phyloP scores from a whole-genome alignment of 768 basidiomycete genomes.

The Naganishia vaughanmartiniae region DNA sequence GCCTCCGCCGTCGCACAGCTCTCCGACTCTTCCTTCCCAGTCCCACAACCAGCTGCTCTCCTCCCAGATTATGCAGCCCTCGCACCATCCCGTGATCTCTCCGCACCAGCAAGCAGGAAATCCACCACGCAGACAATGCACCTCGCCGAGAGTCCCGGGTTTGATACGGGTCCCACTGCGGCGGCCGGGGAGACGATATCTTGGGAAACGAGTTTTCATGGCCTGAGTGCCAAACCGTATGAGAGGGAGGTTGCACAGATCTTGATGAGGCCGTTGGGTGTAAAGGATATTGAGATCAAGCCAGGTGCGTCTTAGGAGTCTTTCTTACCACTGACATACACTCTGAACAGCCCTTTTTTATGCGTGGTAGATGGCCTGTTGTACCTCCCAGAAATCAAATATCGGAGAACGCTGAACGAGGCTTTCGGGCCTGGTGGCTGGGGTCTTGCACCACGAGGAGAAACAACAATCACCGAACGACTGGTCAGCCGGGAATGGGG shows the following conservation, averaged over 20 bases:
- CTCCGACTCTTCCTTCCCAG: slow-evolving; percentile 19
- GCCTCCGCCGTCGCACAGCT: neutral
- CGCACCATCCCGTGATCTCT: slow-evolving; percentile 21
- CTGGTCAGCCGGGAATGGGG: slow-evolving; percentile 92
- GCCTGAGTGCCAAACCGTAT: slow-evolving; percentile 75
- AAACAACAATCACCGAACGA: slow-evolving; percentile 82
- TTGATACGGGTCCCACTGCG: neutral
- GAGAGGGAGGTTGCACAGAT: slow-evolving; percentile 68
- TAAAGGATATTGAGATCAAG: slow-evolving; percentile 84
- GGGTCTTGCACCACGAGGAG: slow-evolving; percentile 90
- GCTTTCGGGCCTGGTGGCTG: slow-evolving; percentile 96
- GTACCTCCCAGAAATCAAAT: slow-evolving; percentile 96
- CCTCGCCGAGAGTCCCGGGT: neutral
- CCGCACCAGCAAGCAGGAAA: neutral
- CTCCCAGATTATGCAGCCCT: slow-evolving; percentile 28
- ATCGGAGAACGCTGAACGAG: slow-evolving; percentile 81
- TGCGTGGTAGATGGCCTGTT: slow-evolving; percentile 72
- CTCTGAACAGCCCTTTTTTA: neutral
- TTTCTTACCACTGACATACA: neutral
- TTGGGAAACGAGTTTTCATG: slow-evolving; percentile 85
- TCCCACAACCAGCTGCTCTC: slow-evolving; percentile 24
- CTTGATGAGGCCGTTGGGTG: slow-evolving; percentile 70
- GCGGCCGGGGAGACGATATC: neutral
- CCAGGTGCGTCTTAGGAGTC: slow-evolving; percentile 64
- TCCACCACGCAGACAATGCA: neutral